Evolutionary conservation across 2,329 filamentous ascomycete species (phyloP).

Genomic region (Ascochyta viciae-villosae): DNA sequence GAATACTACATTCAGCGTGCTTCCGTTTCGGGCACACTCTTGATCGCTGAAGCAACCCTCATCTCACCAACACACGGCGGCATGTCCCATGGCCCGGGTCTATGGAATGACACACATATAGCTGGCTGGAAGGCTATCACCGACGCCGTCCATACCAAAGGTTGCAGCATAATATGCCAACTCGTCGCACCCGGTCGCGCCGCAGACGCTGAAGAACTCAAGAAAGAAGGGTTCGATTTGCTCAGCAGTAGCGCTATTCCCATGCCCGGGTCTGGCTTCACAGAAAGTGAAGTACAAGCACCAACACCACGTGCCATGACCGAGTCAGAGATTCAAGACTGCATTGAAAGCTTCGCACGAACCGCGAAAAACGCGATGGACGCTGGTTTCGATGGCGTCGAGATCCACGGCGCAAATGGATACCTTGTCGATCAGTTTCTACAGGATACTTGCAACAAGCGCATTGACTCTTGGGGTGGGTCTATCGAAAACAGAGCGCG

Average conservation of each 20-base stretch:
- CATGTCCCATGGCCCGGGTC: conserved; percentile 61
- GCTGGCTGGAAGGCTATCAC: conserved; percentile 66
- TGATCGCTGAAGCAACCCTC: conserved; percentile 65
- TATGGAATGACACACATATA: conserved; percentile 57
- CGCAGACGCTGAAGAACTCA: conserved; percentile 46
- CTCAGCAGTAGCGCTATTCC: conserved; percentile 39
- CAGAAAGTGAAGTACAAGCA: conserved; percentile 22
- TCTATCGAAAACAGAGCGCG: conserved; percentile 58
- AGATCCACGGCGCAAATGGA: conserved; percentile 64
- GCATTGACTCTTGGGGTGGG: conserved; percentile 58
- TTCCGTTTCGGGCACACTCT: conserved; percentile 59
- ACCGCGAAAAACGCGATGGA: conserved; percentile 54
- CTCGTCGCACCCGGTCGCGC: conserved; percentile 67
- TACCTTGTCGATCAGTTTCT: conserved; percentile 73
- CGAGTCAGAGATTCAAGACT: conserved; percentile 47
- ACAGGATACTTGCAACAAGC: conserved; percentile 62
- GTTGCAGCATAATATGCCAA: conserved; percentile 66
- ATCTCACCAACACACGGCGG: conserved; percentile 56
- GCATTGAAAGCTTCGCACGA: conserved; percentile 46
- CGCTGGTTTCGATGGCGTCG: conserved; percentile 33
- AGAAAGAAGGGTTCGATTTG: conserved; percentile 42
- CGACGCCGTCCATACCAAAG: conserved; percentile 67
- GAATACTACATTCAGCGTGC: conserved; percentile 64
- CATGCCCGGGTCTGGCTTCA: conserved; percentile 51
- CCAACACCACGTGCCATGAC: conserved; percentile 32